Base-by-base conservation (phyloP, 192 early-diverging fungal species). In the Chytriomyces confervae region DNA sequence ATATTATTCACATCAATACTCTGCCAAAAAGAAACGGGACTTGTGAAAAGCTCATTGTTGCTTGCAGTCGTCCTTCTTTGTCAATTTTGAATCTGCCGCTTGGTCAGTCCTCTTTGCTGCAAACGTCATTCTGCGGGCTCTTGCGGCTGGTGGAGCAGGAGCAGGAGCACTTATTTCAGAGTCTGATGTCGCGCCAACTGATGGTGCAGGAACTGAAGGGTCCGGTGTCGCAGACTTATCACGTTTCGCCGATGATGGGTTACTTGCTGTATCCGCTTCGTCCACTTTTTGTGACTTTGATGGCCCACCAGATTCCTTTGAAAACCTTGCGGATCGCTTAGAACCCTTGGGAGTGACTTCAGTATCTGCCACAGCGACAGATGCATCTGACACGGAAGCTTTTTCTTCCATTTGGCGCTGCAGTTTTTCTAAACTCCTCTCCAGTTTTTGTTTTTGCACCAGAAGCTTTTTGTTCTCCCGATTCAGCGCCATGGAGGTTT, bases 381-480 rank as follows among this genome's bases (percentile, higher is more conserved):
- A 23, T n/a, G 61, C 24, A 49, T 44, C 61, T 20, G 48, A 16
- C 50, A 24, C 53, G 9, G 36, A 20, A 8, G 10, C 43, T 20
- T 10, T 20, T 27, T 7, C 44, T 63, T 74, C 72, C 60, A 74
- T 20, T 27, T 74, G 72, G n/a, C 46, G 61, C 47, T 74, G 60
- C 11, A 74, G 61, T 44, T 74, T 74, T 27, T 62, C 60, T 10
- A 45, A 27, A 10, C 43, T 62, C 20, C 45, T 43, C 27, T 74
- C 72, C 8, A 74, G 61, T 48, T 61, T 62, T 46, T 74, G 53
- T 43, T 74, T 74, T 11, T 60, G 7, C 23, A 48, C 7, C 2
- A 74, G 20, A 18, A 74, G 72, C 72, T 74, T 74, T 46, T 74
- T 74, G 61, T 74, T 74, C 45, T 74, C 72, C 6, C 72, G 53